Evolutionary conservation across 140 eudicot species (phyloP).

Genomic region (Bidens hawaiensis): DNA sequence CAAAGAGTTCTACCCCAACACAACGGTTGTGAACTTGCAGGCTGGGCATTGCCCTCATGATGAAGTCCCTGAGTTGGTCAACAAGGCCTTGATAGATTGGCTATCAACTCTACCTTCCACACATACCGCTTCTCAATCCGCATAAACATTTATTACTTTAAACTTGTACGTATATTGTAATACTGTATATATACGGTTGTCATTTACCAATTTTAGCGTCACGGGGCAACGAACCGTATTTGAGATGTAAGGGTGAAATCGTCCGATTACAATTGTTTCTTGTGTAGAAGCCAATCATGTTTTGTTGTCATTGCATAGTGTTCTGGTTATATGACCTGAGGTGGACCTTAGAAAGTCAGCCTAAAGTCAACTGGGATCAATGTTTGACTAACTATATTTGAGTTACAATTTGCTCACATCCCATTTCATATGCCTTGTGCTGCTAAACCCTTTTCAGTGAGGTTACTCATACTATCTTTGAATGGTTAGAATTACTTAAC

Average conservation of each 20-base stretch:
- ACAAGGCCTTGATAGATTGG: slow-evolving; percentile 83
- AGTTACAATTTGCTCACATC: background rate
- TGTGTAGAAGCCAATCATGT: background rate
- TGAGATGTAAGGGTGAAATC: background rate
- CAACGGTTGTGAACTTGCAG: slow-evolving; percentile 68
- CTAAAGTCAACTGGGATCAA: too few species aligned
- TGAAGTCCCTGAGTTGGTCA: slow-evolving; percentile 91
- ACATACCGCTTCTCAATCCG: slow-evolving; percentile 20
- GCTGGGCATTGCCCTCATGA: slow-evolving; percentile 99
- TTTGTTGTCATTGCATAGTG: too few species aligned
- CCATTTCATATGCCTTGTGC: background rate
- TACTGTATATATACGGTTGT: slow-evolving; percentile 9
- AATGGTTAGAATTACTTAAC: background rate
- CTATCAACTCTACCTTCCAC: slow-evolving; percentile 49
- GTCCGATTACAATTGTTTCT: background rate
- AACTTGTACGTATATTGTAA: slow-evolving; percentile 14
- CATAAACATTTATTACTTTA: slow-evolving; percentile 21
- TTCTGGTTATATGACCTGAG: too few species aligned
- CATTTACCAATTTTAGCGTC: background rate
- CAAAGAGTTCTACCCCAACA: slow-evolving; percentile 79
- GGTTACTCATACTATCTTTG: background rate
- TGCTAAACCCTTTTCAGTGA: too few species aligned
- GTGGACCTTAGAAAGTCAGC: too few species aligned
- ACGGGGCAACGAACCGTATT: background rate
- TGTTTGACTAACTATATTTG: background rate